Conservation (phyloP, 306 rosid genomes). For the Trifolium pratense region DNA sequence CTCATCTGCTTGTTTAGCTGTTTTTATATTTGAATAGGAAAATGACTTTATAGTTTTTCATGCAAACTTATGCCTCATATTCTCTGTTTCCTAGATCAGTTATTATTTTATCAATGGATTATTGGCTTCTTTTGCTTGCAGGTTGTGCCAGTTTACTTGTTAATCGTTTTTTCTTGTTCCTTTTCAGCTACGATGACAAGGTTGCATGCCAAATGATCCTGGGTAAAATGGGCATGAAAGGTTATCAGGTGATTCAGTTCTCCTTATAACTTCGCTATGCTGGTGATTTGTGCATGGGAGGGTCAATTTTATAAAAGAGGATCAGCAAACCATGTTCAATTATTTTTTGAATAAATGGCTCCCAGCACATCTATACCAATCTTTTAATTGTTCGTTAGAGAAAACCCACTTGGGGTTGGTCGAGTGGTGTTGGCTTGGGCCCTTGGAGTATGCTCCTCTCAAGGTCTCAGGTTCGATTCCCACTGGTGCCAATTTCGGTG, state of each 20-base stretch:
- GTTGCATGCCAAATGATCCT: constrained; percentile 89
- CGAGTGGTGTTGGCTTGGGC: too few relatives aligned
- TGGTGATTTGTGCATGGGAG: constrained; percentile 37
- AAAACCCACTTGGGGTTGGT: too few relatives aligned
- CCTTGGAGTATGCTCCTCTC: too few relatives aligned
- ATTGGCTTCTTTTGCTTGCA: constrained; percentile 26
- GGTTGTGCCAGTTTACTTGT: constrained; percentile 16
- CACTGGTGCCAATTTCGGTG: too few relatives aligned
- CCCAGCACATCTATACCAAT: constrained; percentile 15
- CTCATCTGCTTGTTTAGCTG: constrained; percentile 31
- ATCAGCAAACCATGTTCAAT: constrained; percentile 22
- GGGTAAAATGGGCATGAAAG: constrained; percentile 89
- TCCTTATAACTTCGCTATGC: constrained; percentile 39
- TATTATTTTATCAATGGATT: constrained; percentile 19
- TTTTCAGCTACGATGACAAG: constrained; percentile 90
- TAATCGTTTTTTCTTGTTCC: constrained; percentile 36
- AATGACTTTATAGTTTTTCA: constrained; percentile 16
- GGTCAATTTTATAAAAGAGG: constrained; percentile 31
- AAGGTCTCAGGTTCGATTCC: too few relatives aligned
- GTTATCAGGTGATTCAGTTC: constrained; percentile 85
- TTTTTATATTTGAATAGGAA: constrained; percentile 28
- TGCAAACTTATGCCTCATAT: constrained; percentile 4
- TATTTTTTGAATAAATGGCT: constrained; percentile 17
- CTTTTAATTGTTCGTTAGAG: constrained; percentile 5
- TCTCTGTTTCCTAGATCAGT: constrained; percentile 34